Conservation (phyloP, 345 rosid species). For the Gossypium raimondii region DNA sequence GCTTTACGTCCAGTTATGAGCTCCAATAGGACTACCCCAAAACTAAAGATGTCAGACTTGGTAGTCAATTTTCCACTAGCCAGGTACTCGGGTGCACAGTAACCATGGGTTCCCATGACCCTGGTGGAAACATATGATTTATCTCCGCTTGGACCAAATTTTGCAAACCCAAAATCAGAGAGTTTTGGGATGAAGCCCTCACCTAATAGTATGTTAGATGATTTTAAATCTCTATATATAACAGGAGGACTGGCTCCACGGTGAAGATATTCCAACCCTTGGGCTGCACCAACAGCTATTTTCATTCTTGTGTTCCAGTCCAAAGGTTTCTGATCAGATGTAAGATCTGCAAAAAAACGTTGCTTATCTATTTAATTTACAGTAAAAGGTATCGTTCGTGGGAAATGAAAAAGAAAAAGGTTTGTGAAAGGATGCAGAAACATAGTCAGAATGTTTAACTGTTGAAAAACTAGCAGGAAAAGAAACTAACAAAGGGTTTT, state of each 20-base stretch:
- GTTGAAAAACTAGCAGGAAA: background rate
- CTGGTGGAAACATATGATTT: slow-evolving; percentile 61
- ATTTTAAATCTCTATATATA: slow-evolving; percentile 60
- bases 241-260: slow-evolving; percentile 45
- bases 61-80: slow-evolving; percentile 44
- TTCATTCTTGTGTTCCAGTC: slow-evolving; percentile 63
- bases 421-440: background rate
- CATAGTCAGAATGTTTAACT: background rate
- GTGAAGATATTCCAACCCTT: slow-evolving; percentile 62
- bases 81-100: slow-evolving; percentile 77
- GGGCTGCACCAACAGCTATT: slow-evolving; percentile 61
- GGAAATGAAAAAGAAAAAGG: background rate
- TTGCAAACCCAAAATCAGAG: slow-evolving; percentile 77
- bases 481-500: background rate
- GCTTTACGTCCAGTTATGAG: slow-evolving; percentile 58
- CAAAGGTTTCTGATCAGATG: slow-evolving; percentile 32
- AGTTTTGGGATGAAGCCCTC: slow-evolving; percentile 48
- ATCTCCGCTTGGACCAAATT: slow-evolving; percentile 56
- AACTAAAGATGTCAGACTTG: slow-evolving; percentile 65
- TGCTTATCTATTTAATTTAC: slow-evolving; percentile 2
- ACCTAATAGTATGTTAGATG: slow-evolving; percentile 54
- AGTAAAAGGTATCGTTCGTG: background rate
- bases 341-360: slow-evolving; percentile 29
- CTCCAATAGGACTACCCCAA: slow-evolving; percentile 66
- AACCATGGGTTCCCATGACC: slow-evolving; percentile 71